Conservation (phyloP, 768 basidiomycete species). For the Russula earlei region DNA sequence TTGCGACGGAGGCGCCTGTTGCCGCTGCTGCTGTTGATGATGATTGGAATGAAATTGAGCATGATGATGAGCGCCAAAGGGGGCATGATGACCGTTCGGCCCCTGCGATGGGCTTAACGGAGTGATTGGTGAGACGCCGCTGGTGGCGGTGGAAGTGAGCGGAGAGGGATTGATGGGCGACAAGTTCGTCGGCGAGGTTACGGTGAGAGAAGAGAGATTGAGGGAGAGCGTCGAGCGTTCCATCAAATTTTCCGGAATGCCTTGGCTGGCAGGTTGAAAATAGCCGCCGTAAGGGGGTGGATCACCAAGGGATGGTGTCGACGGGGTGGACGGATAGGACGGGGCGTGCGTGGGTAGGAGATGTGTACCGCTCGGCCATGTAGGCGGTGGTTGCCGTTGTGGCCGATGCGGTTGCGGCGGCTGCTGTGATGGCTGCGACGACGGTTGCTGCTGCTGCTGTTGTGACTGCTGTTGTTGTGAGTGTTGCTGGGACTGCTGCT, state of each 20-base stretch:
- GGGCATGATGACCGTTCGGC: constrained; percentile 35
- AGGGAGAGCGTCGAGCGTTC: constrained; percentile 43
- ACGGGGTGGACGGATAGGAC: constrained; percentile 14
- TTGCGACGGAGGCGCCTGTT: constrained; percentile 15
- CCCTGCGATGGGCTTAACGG: constrained; percentile 47
- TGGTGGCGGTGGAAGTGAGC: constrained; percentile 28
- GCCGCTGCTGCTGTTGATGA: background rate
- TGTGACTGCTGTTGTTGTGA: background rate
- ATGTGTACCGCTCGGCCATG: constrained; percentile 20
- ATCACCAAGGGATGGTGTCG: constrained; percentile 19
- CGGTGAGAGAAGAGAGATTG: constrained; percentile 57
- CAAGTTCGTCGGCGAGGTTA: constrained; percentile 55
- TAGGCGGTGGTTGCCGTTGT: constrained; percentile 26
- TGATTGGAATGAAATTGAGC: constrained; percentile 28
- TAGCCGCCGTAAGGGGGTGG: constrained; percentile 20
- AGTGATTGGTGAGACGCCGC: constrained; percentile 37
- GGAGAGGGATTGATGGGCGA: constrained; percentile 50
- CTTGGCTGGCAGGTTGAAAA: constrained; percentile 19
- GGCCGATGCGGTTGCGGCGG: background rate
- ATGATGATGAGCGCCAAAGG: constrained; percentile 36
- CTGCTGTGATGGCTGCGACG: background rate
- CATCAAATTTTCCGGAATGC: constrained; percentile 21
- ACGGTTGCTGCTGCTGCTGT: background rate
- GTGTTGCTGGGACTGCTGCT: constrained; percentile 19
- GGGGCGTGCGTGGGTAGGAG: constrained; percentile 19